Evolutionary conservation across 495 filamentous ascomycete species (phyloP).

Genomic region (Bryoglossum gracile): DNA sequence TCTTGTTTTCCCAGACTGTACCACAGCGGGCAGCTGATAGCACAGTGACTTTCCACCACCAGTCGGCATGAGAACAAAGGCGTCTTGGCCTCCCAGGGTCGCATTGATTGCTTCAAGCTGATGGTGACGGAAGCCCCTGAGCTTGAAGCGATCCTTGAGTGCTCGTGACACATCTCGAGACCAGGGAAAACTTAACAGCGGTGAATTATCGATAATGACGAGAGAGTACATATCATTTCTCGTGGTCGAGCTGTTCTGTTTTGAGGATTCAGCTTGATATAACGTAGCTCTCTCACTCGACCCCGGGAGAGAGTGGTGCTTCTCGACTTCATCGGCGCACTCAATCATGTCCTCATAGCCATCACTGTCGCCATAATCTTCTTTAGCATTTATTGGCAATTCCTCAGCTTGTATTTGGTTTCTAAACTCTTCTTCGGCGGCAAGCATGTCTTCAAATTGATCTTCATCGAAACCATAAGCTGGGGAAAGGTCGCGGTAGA

Average conservation of each 20-base stretch:
- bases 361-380: constrained; percentile 57
- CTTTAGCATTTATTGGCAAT: constrained; percentile 22
- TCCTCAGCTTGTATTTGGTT: background rate
- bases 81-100: constrained; percentile 77
- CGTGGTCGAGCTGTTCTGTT: constrained; percentile 29
- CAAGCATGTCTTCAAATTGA: constrained; percentile 14
- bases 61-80: constrained; percentile 95
- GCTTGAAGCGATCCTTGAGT: constrained; percentile 70
- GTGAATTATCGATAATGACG: constrained; percentile 22
- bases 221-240: constrained; percentile 33
- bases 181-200: constrained; percentile 56
- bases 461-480: constrained; percentile 14
- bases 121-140: constrained; percentile 80
- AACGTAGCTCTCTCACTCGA: too few species aligned
- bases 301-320: constrained; percentile 29
- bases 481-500: constrained; percentile 7
- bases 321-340: constrained; percentile 49
- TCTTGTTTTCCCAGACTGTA: constrained; percentile 69
- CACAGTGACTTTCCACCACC: constrained; percentile 95
- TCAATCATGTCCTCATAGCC: constrained; percentile 68
- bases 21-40: constrained; percentile 86
- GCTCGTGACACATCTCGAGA: constrained; percentile 75
- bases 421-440: constrained; percentile 11
- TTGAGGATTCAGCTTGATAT: background rate
- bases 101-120: constrained; percentile 95